Conservation (phyloP, 768 basidiomycete genomes). For the Sutorius australiensis region DNA sequence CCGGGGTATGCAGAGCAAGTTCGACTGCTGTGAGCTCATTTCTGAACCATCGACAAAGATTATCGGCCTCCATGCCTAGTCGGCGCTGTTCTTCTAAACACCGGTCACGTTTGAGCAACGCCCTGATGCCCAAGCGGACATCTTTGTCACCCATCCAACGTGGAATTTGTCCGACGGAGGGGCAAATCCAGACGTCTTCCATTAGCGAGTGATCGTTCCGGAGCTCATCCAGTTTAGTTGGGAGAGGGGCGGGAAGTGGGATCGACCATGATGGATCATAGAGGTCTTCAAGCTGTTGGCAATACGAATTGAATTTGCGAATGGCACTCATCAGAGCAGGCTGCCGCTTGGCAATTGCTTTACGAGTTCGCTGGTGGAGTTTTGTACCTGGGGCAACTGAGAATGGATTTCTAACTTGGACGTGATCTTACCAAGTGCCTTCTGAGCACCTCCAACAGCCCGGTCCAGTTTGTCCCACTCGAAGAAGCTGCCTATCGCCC, state of each 20-base stretch:
- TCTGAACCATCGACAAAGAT: slow-evolving; percentile 35
- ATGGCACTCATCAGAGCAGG: neutral
- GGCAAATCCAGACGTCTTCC: slow-evolving; percentile 29
- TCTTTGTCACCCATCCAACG: too few relatives aligned
- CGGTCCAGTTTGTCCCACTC: neutral
- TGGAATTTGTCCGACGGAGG: neutral
- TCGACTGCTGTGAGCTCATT: slow-evolving; percentile 28
- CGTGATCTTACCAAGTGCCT: slow-evolving; percentile 17
- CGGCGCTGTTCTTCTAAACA: slow-evolving; percentile 31
- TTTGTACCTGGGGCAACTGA: slow-evolving; percentile 12
- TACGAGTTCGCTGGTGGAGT: slow-evolving; percentile 1
- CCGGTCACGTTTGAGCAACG: slow-evolving; percentile 25
- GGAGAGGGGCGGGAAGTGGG: too few relatives aligned
- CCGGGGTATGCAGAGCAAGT: neutral
- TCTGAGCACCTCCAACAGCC: slow-evolving; percentile 4
- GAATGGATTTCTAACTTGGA: too few relatives aligned
- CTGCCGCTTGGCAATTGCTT: neutral
- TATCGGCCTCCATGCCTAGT: slow-evolving; percentile 29
- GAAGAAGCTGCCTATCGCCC: neutral
- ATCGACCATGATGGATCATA: too few relatives aligned
- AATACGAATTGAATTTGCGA: too few relatives aligned
- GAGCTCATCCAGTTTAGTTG: slow-evolving; percentile 13
- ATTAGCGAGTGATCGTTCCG: slow-evolving; percentile 22
- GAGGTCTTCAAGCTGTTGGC: too few relatives aligned
- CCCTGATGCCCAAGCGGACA: slow-evolving; percentile 24